phyloP scores from a whole-genome alignment of 495 filamentous ascomycete genomes.

The Penicillium parvum region DNA sequence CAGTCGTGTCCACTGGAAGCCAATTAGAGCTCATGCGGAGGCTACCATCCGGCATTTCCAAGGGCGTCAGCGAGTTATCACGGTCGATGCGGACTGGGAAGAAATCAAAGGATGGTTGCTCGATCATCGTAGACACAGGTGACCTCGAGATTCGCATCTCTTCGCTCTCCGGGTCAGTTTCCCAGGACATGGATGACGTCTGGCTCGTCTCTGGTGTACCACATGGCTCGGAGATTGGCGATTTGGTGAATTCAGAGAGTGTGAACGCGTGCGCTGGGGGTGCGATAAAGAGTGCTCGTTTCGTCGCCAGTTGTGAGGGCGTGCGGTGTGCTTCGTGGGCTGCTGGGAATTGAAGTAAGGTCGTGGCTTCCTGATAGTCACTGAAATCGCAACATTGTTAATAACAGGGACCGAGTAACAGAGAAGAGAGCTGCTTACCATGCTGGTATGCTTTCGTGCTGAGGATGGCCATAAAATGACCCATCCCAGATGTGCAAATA shows the following conservation, averaged over 20 bases:
- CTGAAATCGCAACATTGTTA: too few relatives aligned
- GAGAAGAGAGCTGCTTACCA: background rate
- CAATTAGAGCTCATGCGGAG: conserved; percentile 34
- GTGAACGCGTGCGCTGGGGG: conserved; percentile 5
- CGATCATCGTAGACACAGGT: too few relatives aligned
- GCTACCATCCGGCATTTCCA: conserved; percentile 39
- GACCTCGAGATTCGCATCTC: conserved; percentile 2
- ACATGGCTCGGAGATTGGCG: conserved; percentile 19
- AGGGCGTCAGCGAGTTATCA: conserved; percentile 21
- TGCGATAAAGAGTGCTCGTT: conserved; percentile 37
- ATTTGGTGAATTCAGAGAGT: conserved; percentile 10
- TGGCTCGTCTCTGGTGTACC: conserved; percentile 24
- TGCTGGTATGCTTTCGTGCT: conserved; percentile 3
- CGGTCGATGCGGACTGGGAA: too few relatives aligned
- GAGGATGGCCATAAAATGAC: conserved; percentile 6
- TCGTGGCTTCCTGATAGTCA: too few relatives aligned
- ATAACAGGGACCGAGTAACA: background rate
- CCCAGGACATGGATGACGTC: conserved; percentile 19
- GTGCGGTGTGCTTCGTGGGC: conserved; percentile 7
- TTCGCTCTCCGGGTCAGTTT: conserved; percentile 18
- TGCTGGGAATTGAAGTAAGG: too few relatives aligned
- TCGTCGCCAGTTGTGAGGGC: conserved; percentile 25
- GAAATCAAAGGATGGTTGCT: too few relatives aligned
- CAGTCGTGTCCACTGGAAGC: conserved; percentile 35
- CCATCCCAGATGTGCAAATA: conserved; percentile 10